These are phyloP conservation scores for Rubia balearica DNA, from an alignment of 305 asterid genomes.

Conservation along the genomic window DNA sequence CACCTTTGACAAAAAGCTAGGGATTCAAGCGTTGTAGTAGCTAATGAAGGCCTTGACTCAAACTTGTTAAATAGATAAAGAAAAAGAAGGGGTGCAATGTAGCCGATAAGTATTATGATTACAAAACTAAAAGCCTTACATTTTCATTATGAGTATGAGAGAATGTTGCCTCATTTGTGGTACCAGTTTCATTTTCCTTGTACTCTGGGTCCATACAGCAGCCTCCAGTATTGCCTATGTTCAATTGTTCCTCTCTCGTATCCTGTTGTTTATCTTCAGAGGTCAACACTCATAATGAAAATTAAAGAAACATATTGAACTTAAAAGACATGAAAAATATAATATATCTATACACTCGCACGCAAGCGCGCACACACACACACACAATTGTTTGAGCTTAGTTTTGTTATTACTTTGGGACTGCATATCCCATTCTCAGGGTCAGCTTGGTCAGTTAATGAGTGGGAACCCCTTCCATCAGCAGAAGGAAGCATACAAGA, in stretches of 20 bases:
- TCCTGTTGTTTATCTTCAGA: conserved; percentile 86
- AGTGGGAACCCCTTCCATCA: conserved; percentile 26
- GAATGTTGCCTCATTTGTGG: conserved; percentile 19
- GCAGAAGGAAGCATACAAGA: conserved; percentile 31
- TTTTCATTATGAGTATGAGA: conserved; percentile 40
- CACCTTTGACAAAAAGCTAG: background rate
- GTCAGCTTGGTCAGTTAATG: conserved; percentile 28
- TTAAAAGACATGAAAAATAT: conserved; percentile 17
- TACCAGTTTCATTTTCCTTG: conserved; percentile 30
- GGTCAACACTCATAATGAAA: conserved; percentile 69
- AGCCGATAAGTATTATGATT: background rate
- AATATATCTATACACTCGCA: conserved; percentile 12
- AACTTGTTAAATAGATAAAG: background rate
- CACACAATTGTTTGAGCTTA: conserved; percentile 25
- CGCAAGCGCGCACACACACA: background rate
- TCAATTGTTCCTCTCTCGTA: conserved; percentile 34
- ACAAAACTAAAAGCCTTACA: conserved; percentile 27
- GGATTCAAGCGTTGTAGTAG: background rate
- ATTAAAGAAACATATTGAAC: conserved; percentile 37
- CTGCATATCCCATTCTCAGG: conserved; percentile 22
- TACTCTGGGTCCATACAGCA: conserved; percentile 27
- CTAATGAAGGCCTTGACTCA: background rate
- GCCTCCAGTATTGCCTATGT: conserved; percentile 25
- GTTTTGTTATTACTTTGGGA: conserved; percentile 27
- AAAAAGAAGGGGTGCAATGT: background rate